Base-by-base conservation (phyloP, 306 rosid genomes). In the Trifolium repens region DNA sequence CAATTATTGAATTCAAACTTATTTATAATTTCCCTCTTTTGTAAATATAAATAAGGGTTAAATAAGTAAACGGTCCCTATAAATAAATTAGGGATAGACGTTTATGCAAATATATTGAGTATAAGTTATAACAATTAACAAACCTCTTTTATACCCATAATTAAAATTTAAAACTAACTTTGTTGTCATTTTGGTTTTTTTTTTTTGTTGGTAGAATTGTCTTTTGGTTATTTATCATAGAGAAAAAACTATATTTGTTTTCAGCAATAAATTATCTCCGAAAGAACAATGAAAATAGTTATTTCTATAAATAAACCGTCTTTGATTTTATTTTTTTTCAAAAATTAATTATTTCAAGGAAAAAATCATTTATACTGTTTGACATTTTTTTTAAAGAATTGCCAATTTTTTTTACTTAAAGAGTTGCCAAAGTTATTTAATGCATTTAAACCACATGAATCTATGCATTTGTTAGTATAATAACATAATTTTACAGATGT, bases 201-300 rank as follows among this genome's bases (percentile, higher is more conserved):
- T 58, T 58, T 12, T 58, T 22, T 3, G 24, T 57, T 15, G 8
- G 15, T 32, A 32, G 10, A 58, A 49, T 24, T 24, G 7, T 10
- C 27, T 58, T 5, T 24, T 15, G 6, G 35, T 4, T 26, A 12
- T 58, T 22, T 9, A 19, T 19, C 14, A 17, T 5, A 55, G 59
- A n/a, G 24, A 49, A 70, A 26, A 58, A 58, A 6, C 54, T 14
- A 69, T 32, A 19, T 59, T 58, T 78, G 44, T 69, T 78, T 44
- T 62, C 15, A 16, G 7, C 11, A 39, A 37, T 65, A 70, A 70
- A 71, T 61, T 70, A 19, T 71, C 27, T 37, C 49, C 37, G 0
- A 11, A 40, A 12, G 63, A 26, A 39, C 19, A 43, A 1, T 22
- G 17, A 7, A 59, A 57, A 57, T 24, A 7, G 59, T 52, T 40